A percentile compares a stretch with the other conserved stretches of the same genome.
These are phyloP conservation scores for Salix purpurea DNA, from an alignment of 345 rosid genomes.

Conservation along the genomic window DNA sequence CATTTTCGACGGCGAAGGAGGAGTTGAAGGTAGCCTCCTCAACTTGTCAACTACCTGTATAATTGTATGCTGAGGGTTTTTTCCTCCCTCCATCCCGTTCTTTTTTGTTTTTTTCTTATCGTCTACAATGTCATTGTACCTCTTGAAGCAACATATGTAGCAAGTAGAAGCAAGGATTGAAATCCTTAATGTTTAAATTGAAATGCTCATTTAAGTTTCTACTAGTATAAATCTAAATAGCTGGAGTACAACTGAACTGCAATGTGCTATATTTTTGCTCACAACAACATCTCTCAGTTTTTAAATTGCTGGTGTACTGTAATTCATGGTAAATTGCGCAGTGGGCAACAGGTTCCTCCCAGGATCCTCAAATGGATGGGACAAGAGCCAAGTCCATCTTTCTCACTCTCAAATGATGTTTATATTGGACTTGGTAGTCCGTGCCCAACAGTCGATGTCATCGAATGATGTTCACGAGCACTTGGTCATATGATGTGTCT, in stretches of 20 bases:
- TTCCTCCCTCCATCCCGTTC: neutral
- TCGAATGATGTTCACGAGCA: neutral
- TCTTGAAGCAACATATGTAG: neutral
- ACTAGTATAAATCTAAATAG: neutral
- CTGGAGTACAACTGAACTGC: neutral
- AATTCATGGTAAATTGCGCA: neutral
- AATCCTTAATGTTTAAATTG: neutral
- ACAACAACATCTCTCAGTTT: neutral
- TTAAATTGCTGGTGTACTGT: neutral
- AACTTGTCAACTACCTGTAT: constrained; percentile 11
- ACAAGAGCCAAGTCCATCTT: neutral
- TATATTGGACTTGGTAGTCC: neutral
- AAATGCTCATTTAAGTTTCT: neutral
- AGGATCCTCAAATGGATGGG: neutral
- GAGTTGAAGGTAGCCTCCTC: constrained; percentile 36
- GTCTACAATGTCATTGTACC: constrained; percentile 6
- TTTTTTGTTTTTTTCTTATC: neutral
- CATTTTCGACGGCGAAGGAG: constrained; percentile 65
- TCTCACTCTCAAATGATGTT: neutral
- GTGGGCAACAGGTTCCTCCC: neutral
- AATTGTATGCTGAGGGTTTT: neutral
- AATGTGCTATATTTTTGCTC: neutral
- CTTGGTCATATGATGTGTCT: neutral
- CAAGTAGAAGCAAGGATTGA: constrained; percentile 5
- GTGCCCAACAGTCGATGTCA: neutral